These are phyloP conservation scores for Fraxinus baroniana DNA, from an alignment of 305 asterid genomes.

Conservation along the genomic window DNA sequence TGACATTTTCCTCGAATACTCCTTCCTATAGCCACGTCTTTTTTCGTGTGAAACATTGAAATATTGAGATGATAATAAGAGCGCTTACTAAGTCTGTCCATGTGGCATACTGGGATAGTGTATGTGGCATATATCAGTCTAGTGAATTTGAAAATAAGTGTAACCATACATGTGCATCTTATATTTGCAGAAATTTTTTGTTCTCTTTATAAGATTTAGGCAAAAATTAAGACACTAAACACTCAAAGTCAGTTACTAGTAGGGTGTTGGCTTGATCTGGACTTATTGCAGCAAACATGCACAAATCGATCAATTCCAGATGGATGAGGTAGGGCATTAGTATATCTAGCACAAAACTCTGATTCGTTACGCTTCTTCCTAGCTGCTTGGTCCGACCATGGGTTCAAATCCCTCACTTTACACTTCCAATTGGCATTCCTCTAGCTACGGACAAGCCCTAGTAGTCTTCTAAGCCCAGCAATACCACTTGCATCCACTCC, in stretches of 20 bases:
- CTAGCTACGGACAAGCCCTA: conserved; percentile 1
- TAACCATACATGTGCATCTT: neutral
- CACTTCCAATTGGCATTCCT: neutral
- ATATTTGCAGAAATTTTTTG: neutral
- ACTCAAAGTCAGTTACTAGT: neutral
- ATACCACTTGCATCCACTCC: conserved; percentile 13
- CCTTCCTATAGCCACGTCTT: neutral
- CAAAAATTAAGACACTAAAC: neutral
- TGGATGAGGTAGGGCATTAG: neutral
- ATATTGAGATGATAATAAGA: neutral
- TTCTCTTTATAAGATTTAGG: neutral
- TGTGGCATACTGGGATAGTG: neutral
- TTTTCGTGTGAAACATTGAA: neutral
- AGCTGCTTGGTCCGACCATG: neutral
- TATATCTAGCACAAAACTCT: neutral
- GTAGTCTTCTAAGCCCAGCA: conserved; percentile 12
- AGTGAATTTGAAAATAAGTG: neutral
- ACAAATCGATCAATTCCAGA: neutral
- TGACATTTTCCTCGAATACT: neutral
- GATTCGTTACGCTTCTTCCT: neutral
- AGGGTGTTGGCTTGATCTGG: neutral
- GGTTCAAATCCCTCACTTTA: neutral
- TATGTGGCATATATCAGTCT: neutral
- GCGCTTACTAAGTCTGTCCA: neutral
- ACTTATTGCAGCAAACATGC: neutral